A percentile compares a stretch with the other conserved stretches of the same genome.
phyloP scores from a whole-genome alignment of 345 rosid species.

The Gossypium australe region DNA sequence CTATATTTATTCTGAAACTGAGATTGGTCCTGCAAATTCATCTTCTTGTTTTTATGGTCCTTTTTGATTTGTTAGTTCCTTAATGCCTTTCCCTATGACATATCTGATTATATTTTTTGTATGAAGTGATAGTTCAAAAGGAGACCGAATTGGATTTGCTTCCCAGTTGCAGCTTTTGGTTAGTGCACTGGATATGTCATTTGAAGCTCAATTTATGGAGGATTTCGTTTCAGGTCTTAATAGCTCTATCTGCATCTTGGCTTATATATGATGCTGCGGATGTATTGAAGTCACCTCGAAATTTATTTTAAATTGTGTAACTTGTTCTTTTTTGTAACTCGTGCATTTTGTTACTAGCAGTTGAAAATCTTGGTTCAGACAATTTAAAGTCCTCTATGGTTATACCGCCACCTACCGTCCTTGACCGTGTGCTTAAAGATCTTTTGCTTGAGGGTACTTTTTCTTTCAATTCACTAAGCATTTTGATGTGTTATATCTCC shows the following conservation, averaged over 20 bases:
- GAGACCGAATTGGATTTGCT: slow-evolving; percentile 62
- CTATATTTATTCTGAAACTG: neutral
- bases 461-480: neutral
- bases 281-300: slow-evolving; percentile 18
- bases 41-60: neutral
- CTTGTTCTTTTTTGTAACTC: neutral
- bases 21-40: neutral
- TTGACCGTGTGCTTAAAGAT: slow-evolving; percentile 89
- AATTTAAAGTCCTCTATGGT: slow-evolving; percentile 64
- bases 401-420: slow-evolving; percentile 74
- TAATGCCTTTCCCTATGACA: slow-evolving; percentile 11
- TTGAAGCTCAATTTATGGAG: slow-evolving; percentile 78
- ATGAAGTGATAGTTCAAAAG: slow-evolving; percentile 52
- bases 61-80: slow-evolving; percentile 15
- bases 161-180: slow-evolving; percentile 76
- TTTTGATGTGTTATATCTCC: neutral
- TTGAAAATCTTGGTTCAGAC: slow-evolving; percentile 60
- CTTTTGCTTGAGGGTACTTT: slow-evolving; percentile 73
- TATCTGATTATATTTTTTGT: slow-evolving; percentile 20
- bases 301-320: slow-evolving; percentile 6
- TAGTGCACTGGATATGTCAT: slow-evolving; percentile 63
- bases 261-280: slow-evolving; percentile 14
- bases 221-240: slow-evolving; percentile 83
- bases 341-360: slow-evolving; percentile 33
- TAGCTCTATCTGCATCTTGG: slow-evolving; percentile 12